Base-by-base conservation (phyloP, 2,329 filamentous ascomycete genomes). In the Aureobasidium subglaciale region DNA sequence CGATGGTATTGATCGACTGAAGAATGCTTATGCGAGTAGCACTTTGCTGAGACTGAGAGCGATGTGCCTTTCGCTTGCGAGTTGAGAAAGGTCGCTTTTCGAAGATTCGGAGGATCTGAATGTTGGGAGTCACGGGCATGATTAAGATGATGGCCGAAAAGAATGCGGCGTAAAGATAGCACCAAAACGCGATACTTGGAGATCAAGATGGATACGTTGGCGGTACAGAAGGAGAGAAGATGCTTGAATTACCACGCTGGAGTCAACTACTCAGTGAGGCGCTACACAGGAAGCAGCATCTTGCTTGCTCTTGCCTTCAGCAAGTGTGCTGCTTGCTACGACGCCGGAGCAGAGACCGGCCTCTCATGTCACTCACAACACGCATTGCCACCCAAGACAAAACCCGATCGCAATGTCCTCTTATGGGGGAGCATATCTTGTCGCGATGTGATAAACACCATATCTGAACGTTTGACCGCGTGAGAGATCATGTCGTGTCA, bases 111-210 rank as follows among this genome's bases (percentile, higher is more conserved):
- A 38, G 32, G 15, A 29, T 38, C 2, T 50, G 20, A 10, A 50
- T 50, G 10, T 50, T 38, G 32, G 34, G 34, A n/a, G n/a, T 37
- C 11, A 50, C 32, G 32, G 46, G 46, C 46, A 50, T 38, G 24
- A 25, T 37, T 32, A 48, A 24, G 32, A 50, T 50, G 46, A n/a
- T 29, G 34, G 9, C 29, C 24, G 15, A 50, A 50, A 50, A 50
- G 46, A 50, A 50, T 50, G 46, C 46, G 22, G 24, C 20, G 22
- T 50, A 50, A 38, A 50, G 46, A 50, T 38, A 16, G 46, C 18
- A 50, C 46, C 34, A 6, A n/a, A 38, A 13, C 16, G 20, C 7
- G 10, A 50, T 38, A 16, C 10, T 29, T 20, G 46, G 15, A 34
- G 25, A 24, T 18, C 24, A 27, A 8, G 5, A 38, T n/a, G 3